Base-by-base conservation (phyloP, 75 land plant genomes). In the Cunninghamia lanceolata region DNA sequence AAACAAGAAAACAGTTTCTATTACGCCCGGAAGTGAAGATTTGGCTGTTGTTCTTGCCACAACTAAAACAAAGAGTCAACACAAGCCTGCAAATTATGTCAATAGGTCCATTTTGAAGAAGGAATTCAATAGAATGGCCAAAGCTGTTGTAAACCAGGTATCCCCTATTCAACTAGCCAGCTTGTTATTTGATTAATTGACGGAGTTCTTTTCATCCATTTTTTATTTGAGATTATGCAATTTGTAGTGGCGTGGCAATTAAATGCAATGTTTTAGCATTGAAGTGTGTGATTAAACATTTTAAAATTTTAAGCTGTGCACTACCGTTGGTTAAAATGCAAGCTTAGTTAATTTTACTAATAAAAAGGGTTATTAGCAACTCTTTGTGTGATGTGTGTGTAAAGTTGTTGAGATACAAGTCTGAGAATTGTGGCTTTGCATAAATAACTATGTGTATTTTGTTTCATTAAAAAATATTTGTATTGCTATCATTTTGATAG, bases 1-100 rank as follows among this genome's bases (percentile, higher is more conserved):
- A n/a, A 97, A 96, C 95, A 90, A 93, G 89, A 96, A 97, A 88
- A 94, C 99, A 7, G 95, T 97, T 40, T 88, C 93, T 16, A 92
- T 97, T 71, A 83, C 89, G n/a, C 86, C 92, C 3, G 93, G 85
- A 3, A 91, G 92, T 0, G 92, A 94, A 84, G 97, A 95, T 66
- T 85, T 92, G 1, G 76, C 91, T 52, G 94, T 97, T n/a, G 82
- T 88, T 52, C 89, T 97, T 75, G 92, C 93, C 14, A 96, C 98
- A 10, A 92, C 98, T 4, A 97, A 97, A 90, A 95, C 92, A 43
- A 97, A 92, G 94, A 93, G 94, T 88, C 92, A 90, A 84, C 95
- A 94, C 93, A 93, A 96, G 90, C 99, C 99, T 80, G 86, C 80
- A 1, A 39, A 39, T n/a, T 53, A 81, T 68, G 83, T 85, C 46